Conservation (phyloP, 371 early-diverging fungal genomes). For the Sporodiniella umbellata region DNA sequence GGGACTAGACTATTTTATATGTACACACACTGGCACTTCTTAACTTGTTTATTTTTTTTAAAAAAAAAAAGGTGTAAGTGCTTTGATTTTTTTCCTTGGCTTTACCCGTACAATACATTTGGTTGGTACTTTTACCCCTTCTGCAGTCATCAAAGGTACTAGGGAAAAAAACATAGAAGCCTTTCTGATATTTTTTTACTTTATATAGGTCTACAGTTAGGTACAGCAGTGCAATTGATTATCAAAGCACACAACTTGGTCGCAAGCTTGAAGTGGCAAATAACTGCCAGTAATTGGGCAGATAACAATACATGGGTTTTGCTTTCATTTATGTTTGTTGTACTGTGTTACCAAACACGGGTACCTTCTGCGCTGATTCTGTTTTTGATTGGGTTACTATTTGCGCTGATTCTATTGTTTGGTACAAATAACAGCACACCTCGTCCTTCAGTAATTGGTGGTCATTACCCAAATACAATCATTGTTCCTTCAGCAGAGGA, state of each 20-base stretch:
- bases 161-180: background rate
- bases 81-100: conserved; percentile 66
- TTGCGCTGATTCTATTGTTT: conserved; percentile 61
- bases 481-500: conserved; percentile 64
- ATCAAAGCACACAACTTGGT: conserved; percentile 70
- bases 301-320: conserved; percentile 79
- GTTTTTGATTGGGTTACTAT: conserved; percentile 69
- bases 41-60: no score
- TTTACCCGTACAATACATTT: conserved; percentile 69
- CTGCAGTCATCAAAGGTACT: conserved; percentile 73
- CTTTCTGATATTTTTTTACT: background rate
- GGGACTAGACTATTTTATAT: background rate
- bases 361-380: conserved; percentile 74
- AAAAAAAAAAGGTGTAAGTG: conserved; percentile 58
- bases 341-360: conserved; percentile 65
- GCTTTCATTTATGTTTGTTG: conserved; percentile 63
- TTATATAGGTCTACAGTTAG: conserved; percentile 70
- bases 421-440: conserved; percentile 20
- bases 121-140: conserved; percentile 72
- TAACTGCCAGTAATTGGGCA: conserved; percentile 51
- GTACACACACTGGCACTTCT: no score
- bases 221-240: conserved; percentile 75
- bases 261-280: conserved; percentile 25
- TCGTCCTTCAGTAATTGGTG: conserved; percentile 46
- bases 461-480: conserved; percentile 55